Evolutionary conservation across 2,329 filamentous ascomycete species (phyloP), one percentile per base, ranked within the genome.

Genomic region (Cladosporium sp.): DNA sequence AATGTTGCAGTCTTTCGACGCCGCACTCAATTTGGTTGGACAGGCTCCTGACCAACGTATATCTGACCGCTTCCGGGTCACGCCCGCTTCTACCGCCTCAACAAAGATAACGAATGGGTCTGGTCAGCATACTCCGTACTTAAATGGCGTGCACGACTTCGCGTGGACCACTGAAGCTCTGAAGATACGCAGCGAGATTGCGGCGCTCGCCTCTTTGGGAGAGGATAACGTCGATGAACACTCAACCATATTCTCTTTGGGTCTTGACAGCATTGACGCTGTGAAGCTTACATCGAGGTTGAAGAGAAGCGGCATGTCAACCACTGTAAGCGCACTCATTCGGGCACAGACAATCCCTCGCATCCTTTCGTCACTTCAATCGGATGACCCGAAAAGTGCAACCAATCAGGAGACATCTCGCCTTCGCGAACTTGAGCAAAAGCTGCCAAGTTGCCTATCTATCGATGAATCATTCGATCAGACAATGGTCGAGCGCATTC

Each of bases 251-350:
- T 88, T 96, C 46, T 88, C 94, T 70, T 83, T 97, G 34, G 93
- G 93, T 0, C 83, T 97, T 7, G 94, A 97, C 79, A 97, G 93
- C 72, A 96, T 97, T 65, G 93, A 97, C 76, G 86, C 90, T 1
- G 94, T 97, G 76, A 96, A 92, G 71, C 80, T 97, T 0, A 90
- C 91, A 0, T 88, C 92, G 0, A 85, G 88, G 62, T 81, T 97
- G 1, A 90, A 85, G 68, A 85, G 83, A 53, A 77, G 78, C 5
- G 85, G 84, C 0, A 79, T 95, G 23, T 74, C 79, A 0, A 75
- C 96, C 13, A 80, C 89, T 0, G 87, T 93, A n/a, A 91, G 91
- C 69, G 82, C 84, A n/a, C 88, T 97, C 25, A 90, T 96, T 83
- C 88, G 86, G 61, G 83, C 83, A 3, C 87, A 90, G 60, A 92